These are phyloP conservation scores for Fusarium sp. DNA, from an alignment of 2,329 filamentous ascomycete species.

Conservation along the genomic window DNA sequence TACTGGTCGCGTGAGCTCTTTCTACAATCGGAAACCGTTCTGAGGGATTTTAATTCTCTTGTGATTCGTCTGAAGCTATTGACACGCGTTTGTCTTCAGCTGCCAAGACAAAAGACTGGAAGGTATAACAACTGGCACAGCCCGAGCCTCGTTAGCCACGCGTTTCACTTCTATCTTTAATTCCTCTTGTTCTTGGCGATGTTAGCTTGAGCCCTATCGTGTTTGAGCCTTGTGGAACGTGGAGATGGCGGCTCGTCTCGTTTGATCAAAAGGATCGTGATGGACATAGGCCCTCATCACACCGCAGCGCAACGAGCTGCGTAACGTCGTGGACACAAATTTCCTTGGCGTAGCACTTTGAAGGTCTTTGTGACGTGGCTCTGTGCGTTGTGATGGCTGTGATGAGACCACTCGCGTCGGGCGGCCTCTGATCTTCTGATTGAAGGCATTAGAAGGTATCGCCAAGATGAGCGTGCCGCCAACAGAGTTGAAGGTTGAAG, in stretches of 20 bases:
- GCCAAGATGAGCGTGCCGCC: slow-evolving; percentile 6
- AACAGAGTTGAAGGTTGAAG: slow-evolving; percentile 5
- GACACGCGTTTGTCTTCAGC: slow-evolving; percentile 1
- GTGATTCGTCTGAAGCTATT: slow-evolving; percentile 19
- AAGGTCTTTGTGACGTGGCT: slow-evolving; percentile 22
- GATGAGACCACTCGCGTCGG: not conserved
- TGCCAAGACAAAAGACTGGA: slow-evolving; percentile 19
- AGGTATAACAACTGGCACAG: not conserved
- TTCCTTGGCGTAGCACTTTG: slow-evolving; percentile 6
- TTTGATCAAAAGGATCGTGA: not conserved
- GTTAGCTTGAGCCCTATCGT: slow-evolving; percentile 25
- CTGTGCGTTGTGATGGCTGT: not conserved
- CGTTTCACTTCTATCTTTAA: slow-evolving; percentile 18
- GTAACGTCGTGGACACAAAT: slow-evolving; percentile 5
- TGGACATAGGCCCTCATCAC: not conserved
- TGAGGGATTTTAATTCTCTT: not conserved
- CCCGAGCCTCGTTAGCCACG: slow-evolving; percentile 42
- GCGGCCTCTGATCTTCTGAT: too few species aligned
- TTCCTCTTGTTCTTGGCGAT: slow-evolving; percentile 22
- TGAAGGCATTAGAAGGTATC: not conserved
- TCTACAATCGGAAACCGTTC: slow-evolving; percentile 11
- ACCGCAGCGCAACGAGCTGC: slow-evolving; percentile 1
- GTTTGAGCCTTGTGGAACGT: slow-evolving; percentile 15
- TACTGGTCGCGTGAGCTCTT: slow-evolving; percentile 38
- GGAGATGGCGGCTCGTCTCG: not conserved